Base-by-base conservation (phyloP, 2,329 filamentous ascomycete genomes). In the Tolypocladium ophioglossoides region DNA sequence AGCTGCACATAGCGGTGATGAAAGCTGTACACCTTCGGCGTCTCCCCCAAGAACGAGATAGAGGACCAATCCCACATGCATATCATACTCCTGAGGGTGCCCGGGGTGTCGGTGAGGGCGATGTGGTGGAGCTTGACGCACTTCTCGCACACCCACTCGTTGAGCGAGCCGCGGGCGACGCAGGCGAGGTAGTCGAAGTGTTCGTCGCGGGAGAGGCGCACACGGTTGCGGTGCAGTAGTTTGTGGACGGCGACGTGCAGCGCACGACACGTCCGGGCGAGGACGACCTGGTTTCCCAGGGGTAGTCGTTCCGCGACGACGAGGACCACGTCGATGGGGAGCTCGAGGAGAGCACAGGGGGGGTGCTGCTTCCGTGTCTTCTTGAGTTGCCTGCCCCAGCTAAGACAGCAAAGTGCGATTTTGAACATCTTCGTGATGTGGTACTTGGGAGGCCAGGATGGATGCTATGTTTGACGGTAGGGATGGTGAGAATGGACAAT, bases 131-230 rank as follows among this genome's bases (percentile, higher is more conserved):
- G 35, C 12, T 52, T 50, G 44, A 55, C n/a, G 37, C 57, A 59
- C 3, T 39, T 4, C 2, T 54, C 53, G 40, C 57, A 59, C 8
- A 57, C 57, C 57, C 56, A 59, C 14, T 49, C 44, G 22, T 54
- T 12, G 14, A 46, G 56, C 54, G 51, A 53, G 14, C 57, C 51
- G 20, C 52, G 54, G 4, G 52, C 52, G 7, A 52, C 52, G 39
- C 51, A 27, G 49, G 53, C 30, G 18, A 59, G 54, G 30, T 52
- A 55, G 1, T 54, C 50, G 24, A 52, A 20, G 10, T 24, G n/a
- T 22, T 55, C 34, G 6, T 51, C 14, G 4, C 34, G 53, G 27
- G 24, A n/a, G 30, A 55, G 20, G 24, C 41, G 24, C 20, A 8
- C 8, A 8, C 41, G 11, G 41, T 14, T 24, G 41, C 20, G 11